phyloP scores from a whole-genome alignment of 2,329 filamentous ascomycete species.

The Penicillium sp. region DNA sequence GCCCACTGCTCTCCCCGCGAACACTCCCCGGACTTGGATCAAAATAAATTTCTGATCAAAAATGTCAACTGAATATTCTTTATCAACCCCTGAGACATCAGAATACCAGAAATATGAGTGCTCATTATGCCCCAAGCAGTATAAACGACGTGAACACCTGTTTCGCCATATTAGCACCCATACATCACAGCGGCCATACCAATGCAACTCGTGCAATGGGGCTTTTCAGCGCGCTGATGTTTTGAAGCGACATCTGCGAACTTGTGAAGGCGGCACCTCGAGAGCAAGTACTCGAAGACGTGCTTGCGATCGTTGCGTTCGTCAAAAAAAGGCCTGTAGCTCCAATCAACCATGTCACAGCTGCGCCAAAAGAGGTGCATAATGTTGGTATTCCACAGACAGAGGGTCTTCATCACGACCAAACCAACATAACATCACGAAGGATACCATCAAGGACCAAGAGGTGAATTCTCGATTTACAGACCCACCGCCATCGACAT shows the following conservation, averaged over 20 bases:
- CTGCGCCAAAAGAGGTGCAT: slow-evolving; percentile 23
- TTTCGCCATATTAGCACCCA: slow-evolving; percentile 37
- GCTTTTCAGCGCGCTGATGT: slow-evolving; percentile 40
- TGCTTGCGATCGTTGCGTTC: slow-evolving; percentile 37
- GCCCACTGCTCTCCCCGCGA: not conserved
- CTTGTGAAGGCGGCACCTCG: slow-evolving; percentile 28
- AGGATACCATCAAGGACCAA: not conserved
- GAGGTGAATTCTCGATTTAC: not conserved
- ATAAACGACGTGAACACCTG: slow-evolving; percentile 41
- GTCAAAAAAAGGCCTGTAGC: slow-evolving; percentile 38
- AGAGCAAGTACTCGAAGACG: slow-evolving; percentile 23
- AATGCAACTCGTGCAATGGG: slow-evolving; percentile 32
- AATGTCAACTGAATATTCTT: not conserved
- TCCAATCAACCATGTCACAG: slow-evolving; percentile 31
- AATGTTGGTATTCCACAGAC: slow-evolving; percentile 21
- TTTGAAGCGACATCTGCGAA: slow-evolving; percentile 36
- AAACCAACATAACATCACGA: not conserved
- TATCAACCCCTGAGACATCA: not conserved
- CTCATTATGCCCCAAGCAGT: slow-evolving; percentile 34
- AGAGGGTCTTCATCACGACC: not conserved
- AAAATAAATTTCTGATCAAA: not conserved
- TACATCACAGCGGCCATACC: slow-evolving; percentile 32
- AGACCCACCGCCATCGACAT: not conserved
- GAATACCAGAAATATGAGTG: slow-evolving; percentile 25
- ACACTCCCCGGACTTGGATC: not conserved